Base-by-base conservation (phyloP, 2,329 filamentous ascomycete species). In the Xylariaceae sp. region DNA sequence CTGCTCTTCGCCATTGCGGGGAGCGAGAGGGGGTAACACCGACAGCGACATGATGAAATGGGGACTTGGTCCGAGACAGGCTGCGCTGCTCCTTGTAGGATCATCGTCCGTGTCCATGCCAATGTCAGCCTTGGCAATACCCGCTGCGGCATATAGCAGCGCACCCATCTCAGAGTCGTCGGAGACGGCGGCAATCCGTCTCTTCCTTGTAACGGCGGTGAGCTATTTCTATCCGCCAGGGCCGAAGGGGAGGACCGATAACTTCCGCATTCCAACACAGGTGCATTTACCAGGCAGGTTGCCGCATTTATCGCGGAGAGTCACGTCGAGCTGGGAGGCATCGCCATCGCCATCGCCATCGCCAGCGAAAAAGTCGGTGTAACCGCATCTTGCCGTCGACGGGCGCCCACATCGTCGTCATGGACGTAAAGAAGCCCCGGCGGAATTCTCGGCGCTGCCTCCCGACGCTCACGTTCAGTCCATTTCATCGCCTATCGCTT, bases 321-420 rank as follows among this genome's bases (percentile, higher is more conserved):
- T 8, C 26, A 26, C 5, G 5, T 26, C 26, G 26, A 26, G 4
- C n/a, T n/a, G n/a, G n/a, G n/a, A n/a, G n/a, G n/a, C n/a, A n/a
- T n/a, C n/a, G n/a, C n/a, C n/a, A n/a, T n/a, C n/a, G n/a, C n/a
- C n/a, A n/a, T n/a, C n/a, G n/a, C n/a, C n/a, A n/a, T n/a, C n/a
- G n/a, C n/a, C 32, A 34, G 13, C 32, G 32, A 47, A 51, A 58
- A 50, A 57, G 54, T 57, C 54, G 54, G 57, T 59, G 51, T 59
- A 59, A 54, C 54, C 51, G 52, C 51, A 50, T 57, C 51, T 53
- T 40, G 51, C 51, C 49, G 51, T 48, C 39, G 47, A 43, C 49
- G 47, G 52, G 32, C 43, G 50, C 44, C 50, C 45, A 44, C 40
- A 46, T 37, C 29, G 39, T 26, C 32, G 44, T 39, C 40, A 43